Percentiles rank a stretch among this genome's conserved stretches.
phyloP scores from a whole-genome alignment of 305 asterid genomes.

The Solanum aculeatissimum region DNA sequence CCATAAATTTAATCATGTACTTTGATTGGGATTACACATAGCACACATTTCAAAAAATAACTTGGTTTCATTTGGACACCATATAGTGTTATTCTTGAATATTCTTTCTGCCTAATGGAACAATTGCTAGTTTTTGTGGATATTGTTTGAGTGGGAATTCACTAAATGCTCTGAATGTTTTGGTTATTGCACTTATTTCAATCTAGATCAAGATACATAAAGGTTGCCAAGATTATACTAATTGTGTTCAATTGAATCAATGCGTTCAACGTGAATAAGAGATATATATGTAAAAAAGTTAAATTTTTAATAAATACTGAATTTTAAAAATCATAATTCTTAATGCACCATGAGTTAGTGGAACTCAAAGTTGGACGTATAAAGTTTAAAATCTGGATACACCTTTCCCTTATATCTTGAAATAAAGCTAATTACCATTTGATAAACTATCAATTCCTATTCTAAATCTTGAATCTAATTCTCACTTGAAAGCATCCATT shows the following conservation, averaged over 20 bases:
- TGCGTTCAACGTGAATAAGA: no score
- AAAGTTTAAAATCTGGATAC: not conserved
- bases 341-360: not conserved
- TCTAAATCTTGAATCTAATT: not conserved
- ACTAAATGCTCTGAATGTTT: not conserved
- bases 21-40: not conserved
- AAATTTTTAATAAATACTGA: no score
- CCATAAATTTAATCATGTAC: not conserved
- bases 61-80: not conserved
- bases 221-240: no score
- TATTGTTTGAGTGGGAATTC: not conserved
- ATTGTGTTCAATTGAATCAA: no score
- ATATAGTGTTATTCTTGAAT: not conserved
- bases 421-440: not conserved
- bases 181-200: no score
- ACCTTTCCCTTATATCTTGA: not conserved
- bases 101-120: not conserved
- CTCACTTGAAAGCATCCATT: not conserved
- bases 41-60: not conserved
- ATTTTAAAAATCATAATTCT: no score
- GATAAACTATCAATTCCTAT: not conserved
- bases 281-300: no score
- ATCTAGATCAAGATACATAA: no score
- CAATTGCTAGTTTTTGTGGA: not conserved
- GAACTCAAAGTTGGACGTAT: not conserved